Percentiles rank a stretch among this genome's conserved stretches.
Conservation (phyloP, 352 stramenopile genomes). For the Phytophthora tubulina region DNA sequence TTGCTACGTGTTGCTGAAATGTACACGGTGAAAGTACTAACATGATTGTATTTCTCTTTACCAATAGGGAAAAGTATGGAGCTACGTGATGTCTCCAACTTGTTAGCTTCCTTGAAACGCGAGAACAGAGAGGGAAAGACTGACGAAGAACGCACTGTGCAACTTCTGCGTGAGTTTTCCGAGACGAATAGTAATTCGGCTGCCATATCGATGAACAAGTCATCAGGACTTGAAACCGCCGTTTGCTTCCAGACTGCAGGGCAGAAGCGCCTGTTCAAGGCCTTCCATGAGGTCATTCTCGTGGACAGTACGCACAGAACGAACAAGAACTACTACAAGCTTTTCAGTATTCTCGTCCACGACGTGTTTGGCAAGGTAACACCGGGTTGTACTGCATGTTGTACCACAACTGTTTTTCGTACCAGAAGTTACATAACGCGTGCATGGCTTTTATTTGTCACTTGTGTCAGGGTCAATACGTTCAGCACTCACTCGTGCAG, state of each 20-base stretch:
- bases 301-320: constrained; percentile 22
- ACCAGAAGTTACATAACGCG: neutral
- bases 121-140: neutral
- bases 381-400: neutral
- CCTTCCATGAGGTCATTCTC: constrained; percentile 27
- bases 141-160: constrained; percentile 8
- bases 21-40: neutral
- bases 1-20: too few species aligned
- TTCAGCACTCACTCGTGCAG: too few species aligned
- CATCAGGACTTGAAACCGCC: constrained; percentile 15
- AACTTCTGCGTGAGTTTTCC: constrained; percentile 21
- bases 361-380: constrained; percentile 14
- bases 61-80: neutral
- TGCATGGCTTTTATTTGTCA: neutral
- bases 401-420: neutral
- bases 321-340: constrained; percentile 32
- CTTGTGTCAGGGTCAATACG: too few species aligned
- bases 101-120: neutral
- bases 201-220: constrained; percentile 12
- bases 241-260: constrained; percentile 24
- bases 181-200: neutral
- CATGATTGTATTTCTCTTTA: neutral
- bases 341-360: constrained; percentile 25
- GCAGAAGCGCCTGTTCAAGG: constrained; percentile 22
- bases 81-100: constrained; percentile 17